Base-by-base conservation (phyloP, 495 filamentous ascomycete genomes). In the Amniculicola lignicola region DNA sequence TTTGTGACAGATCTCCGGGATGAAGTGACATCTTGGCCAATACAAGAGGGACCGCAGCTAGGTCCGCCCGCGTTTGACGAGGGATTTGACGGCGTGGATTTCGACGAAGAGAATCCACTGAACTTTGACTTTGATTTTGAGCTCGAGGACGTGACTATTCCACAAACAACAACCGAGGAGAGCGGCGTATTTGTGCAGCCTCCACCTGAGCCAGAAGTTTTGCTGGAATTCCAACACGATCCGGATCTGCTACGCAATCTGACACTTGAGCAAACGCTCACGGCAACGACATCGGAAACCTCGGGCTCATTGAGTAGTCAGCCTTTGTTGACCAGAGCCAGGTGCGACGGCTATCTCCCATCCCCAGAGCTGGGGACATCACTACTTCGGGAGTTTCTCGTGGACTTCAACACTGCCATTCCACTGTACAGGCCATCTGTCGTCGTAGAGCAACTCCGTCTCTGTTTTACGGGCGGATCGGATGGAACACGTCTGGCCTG, bases 401-500 rank as follows among this genome's bases (percentile, higher is more conserved):
- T 59, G 3, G 55, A 59, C 24, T 59, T 59, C 55, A 59, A 59
- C 18, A 49, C 44, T 1, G 55, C 47, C 2, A 22, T 21, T 21
- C 47, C 55, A 22, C 23, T 59, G 27, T 59, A 45, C 22, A 38
- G 48, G 15, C 47, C 48, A 6, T 46, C 44, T 22, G 19, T 24
- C 4, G 41, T 59, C 12, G 48, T 35, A 2, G 31, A 59, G 5
- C 55, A 59, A 22, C 7, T 59, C 4, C 47, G 55, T 16, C 23
- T 16, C 2, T 54, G 57, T 25, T 61, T 49, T 28, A 24, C 16
- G 11, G 50, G 51, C 22, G 36, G 27, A 2, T 48, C 57, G 9
- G 57, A 61, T 28, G 51, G 51, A 21, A 46, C 57, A 5, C 22
- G 50, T 4, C 31, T 54, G 21, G 15, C 29, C 7, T 46, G 39